These are phyloP conservation scores for Melanopsichium pennsylvanicum DNA, from an alignment of 1,284 basidiomycete species.

Conservation along the genomic window DNA sequence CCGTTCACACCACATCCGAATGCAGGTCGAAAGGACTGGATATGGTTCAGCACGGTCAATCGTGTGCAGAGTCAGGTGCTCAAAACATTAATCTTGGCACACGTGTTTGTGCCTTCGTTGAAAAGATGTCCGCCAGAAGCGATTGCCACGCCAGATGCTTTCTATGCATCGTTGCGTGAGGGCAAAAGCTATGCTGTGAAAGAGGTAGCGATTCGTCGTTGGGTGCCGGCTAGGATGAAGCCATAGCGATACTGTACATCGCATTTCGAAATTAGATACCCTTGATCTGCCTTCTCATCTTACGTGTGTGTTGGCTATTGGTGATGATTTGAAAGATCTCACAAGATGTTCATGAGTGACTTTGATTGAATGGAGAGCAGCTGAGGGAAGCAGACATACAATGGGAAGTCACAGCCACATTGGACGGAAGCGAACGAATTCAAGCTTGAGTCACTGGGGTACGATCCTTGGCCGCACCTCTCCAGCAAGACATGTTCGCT, in stretches of 20 bases:
- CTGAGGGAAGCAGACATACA: no score
- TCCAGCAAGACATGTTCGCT: no score
- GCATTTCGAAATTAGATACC: no score
- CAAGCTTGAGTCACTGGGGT: no score
- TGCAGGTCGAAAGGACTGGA: conserved; percentile 76
- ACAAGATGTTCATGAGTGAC: no score
- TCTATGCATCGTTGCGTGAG: conserved; percentile 71
- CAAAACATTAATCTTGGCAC: conserved; percentile 70
- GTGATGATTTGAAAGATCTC: no score
- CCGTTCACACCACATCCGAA: conserved; percentile 56
- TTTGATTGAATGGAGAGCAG: no score
- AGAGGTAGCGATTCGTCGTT: conserved; percentile 85
- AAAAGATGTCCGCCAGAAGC: conserved; percentile 25
- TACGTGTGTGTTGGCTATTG: no score
- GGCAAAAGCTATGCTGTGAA: conserved; percentile 74
- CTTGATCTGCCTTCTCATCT: no score
- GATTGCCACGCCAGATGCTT: conserved; percentile 65
- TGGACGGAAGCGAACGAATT: no score
- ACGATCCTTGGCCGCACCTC: no score
- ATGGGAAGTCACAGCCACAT: no score
- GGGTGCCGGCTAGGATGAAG: conserved; percentile 89
- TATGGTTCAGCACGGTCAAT: conserved; percentile 95
- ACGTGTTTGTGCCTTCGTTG: conserved; percentile 56
- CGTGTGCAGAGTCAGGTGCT: conserved; percentile 96
- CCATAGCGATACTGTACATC: conserved; percentile 71